Base-by-base conservation (phyloP, 805 yeast species). In the Yarrowia sp. region DNA sequence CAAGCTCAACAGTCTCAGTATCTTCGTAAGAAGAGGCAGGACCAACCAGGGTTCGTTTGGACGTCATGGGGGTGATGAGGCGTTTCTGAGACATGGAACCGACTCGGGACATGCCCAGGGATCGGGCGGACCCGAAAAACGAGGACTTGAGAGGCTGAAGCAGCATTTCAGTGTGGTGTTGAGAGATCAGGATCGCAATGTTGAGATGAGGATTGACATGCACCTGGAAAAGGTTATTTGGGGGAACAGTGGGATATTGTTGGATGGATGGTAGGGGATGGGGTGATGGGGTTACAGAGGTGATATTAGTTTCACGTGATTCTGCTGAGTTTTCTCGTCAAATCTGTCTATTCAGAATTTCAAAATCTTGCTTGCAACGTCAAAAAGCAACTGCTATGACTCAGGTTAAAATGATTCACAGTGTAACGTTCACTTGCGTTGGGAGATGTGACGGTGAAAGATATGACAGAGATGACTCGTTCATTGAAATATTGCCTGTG, bases 1-100 rank as follows among this genome's bases (percentile, higher is more conserved):
- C 78, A 51, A 89, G 76, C 33, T 77, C 74, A 2, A 88, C 90
- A 0, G 89, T 71, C 5, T 53, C 66, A 18, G 65, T 65, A 36
- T 36, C 63, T 5, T 50, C 33, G 11, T 64, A 47, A 18, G 67
- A 28, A 2, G 67, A 63, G 22, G 48, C 62, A 3, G 33, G 64
- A 0, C 64, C 64, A 4, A 58, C 42, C 1, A 58, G 64, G 1
- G 51, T 43, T 10, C 64, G 51, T 14, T 17, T 17, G 42, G 64
- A 7, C 33, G 31, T 9, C 3, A 39, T 8, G 1, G 22, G 10
- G 35, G 61, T 36, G 3, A 14, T n/a, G 13, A 38, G 2, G 22
- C 43, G 7, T 8, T 18, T 18, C 4, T 9, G 6, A 7, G 53
- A 33, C 6, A 8, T 28, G 5, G 15, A 1, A 10, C 39, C 33